These are phyloP conservation scores for Epichloe amarillans DNA, from an alignment of 2,329 filamentous ascomycete genomes.

Conservation along the genomic window DNA sequence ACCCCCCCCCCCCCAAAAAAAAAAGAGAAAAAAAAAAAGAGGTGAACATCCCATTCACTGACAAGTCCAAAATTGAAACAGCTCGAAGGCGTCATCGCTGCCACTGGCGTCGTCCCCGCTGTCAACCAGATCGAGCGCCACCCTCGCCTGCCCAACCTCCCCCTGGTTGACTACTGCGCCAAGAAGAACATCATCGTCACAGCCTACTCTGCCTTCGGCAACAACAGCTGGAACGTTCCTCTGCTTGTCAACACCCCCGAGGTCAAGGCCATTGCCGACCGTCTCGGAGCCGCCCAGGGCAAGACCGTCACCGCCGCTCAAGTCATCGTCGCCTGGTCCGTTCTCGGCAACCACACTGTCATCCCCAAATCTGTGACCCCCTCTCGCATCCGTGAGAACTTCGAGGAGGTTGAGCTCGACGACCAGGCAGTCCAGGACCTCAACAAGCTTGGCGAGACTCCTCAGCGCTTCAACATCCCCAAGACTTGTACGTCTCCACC, in stretches of 20 bases:
- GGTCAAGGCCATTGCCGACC: constrained; percentile 42
- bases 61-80: constrained; percentile 1
- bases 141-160: constrained; percentile 44
- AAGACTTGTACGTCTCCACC: constrained; percentile 22
- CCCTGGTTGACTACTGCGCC: constrained; percentile 45
- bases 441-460: constrained; percentile 44
- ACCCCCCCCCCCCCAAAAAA: too few relatives aligned
- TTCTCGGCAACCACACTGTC: constrained; percentile 49
- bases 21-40: background rate
- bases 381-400: constrained; percentile 56
- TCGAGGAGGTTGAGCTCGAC: constrained; percentile 49
- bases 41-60: background rate
- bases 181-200: constrained; percentile 52
- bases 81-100: constrained; percentile 42
- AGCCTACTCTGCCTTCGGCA: constrained; percentile 47
- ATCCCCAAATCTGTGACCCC: constrained; percentile 64
- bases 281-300: constrained; percentile 20
- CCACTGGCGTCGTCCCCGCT: constrained; percentile 42
- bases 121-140: constrained; percentile 60
- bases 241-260: constrained; percentile 45
- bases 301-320: constrained; percentile 29
- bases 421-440: constrained; percentile 46
- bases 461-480: constrained; percentile 32
- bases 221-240: constrained; percentile 29
- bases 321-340: constrained; percentile 43